Base-by-base conservation (phyloP, 1,284 basidiomycete species). In the Coniferiporia weirii region DNA sequence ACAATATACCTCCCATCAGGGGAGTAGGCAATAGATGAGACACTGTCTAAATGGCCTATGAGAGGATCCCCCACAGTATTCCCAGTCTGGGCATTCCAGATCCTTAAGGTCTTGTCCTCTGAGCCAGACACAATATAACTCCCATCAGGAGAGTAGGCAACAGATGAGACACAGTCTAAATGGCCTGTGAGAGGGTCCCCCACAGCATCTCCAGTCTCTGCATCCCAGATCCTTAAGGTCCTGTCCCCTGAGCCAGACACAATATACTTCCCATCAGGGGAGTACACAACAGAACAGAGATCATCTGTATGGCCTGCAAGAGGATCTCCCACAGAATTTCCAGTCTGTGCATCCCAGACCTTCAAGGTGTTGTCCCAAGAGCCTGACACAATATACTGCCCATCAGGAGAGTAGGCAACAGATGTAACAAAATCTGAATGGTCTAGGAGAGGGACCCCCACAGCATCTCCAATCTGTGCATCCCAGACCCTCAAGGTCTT, bases 201-300 rank as follows among this genome's bases (percentile, higher is more conserved):
- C 3, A 38, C 27, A 10, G 46, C 15, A n/a, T 59, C 53, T 46
- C 64, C 50, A 9, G 20, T 59, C 4, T 22, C 35, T 7, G 54
- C 62, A 44, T 67, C 57, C 64, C 66, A 66, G 12, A 67, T 56
- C 7, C 57, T 38, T 1, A 65, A 44, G n/a, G 53, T 56, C 3
- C 43, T n/a, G 51, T 65, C 65, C 0, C 35, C 10, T 0, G 63
- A 63, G 7, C 61, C 63, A 5, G 67, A 66, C 1, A 66, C 62
- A 27, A 68, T 56, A 4, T 52, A 49, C 27, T 34, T 52, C 4
- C 67, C 67, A 51, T 69, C 64, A 3, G 60, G 59, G 2, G 65
- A 66, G 20, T 53, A 54, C 8, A 50, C 50, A n/a, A 27, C 27
- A 27, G 27, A 27, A 2, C 2, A 3, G 27, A 27, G 3, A 27